Evolutionary conservation across 2,329 filamentous ascomycete genomes (phyloP), one percentile per base, ranked within the genome.

Genomic region (Pyricularia pennisetigena): DNA sequence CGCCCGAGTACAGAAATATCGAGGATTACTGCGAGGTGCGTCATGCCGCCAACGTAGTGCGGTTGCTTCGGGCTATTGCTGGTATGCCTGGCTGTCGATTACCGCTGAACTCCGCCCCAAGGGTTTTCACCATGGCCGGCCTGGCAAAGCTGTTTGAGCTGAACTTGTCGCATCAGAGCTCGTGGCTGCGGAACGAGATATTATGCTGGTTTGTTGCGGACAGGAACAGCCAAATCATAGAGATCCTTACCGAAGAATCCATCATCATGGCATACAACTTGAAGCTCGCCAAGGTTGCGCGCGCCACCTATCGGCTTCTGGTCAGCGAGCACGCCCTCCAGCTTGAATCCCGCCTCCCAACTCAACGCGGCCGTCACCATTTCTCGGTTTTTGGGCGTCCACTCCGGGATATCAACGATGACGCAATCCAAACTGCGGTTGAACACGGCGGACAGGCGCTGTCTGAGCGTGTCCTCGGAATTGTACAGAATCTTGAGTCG

Each of bases 51-150:
- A 84, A 84, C 24, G 86, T 95, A 41, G 81, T 90, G 64, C 82
- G 88, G 1, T 78, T 92, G 0, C 78, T 92, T 4, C 81, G 85
- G 72, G 80, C 83, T 12, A 82, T 91, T 59, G 81, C 69, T 23
- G 69, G 66, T 5, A 54, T n/a, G 2, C 70, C 86, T 70, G 84
- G 83, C 2, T 79, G 83, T 3, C 78, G 82, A 32, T 79, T 87
- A 0, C 78, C 80, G 1, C 75, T 92, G 16, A 85, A 91, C 75
- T 90, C 88, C 0, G 89, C 89, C 0, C 81, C 84, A 12, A 87
- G 89, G 16, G 77, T 90, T 54, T 91, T 87, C 82, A 91, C 88
- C 0, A 80, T 90, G n/a, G 84, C 86, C 41, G 85, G 83, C 3
- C 75, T 91, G 9, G 85, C 87, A 8, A 85, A 85, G 69, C 80